Percentiles rank a stretch among this genome's conserved stretches.
Evolutionary conservation across 2,329 filamentous ascomycete species (phyloP).

Genomic region (Arthrobotrys sphaeroides): DNA sequence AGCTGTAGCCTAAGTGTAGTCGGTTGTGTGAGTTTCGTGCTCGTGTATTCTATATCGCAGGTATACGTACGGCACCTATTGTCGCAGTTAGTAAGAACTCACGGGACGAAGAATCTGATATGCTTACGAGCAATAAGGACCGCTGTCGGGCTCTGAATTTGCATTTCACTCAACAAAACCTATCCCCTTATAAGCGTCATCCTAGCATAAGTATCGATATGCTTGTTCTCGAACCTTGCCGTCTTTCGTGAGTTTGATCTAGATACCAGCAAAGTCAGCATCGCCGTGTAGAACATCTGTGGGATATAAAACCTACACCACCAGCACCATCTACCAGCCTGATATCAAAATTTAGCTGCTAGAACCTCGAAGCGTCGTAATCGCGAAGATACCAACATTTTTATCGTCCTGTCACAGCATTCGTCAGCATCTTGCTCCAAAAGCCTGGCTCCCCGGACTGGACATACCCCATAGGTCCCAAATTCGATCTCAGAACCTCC

Average conservation of each 20-base stretch:
- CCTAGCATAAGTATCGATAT: conserved; percentile 63
- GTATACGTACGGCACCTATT: conserved; percentile 53
- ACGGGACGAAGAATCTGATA: background rate
- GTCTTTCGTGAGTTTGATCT: conserved; percentile 99
- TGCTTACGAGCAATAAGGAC: conserved; percentile 74
- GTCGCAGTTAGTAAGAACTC: background rate
- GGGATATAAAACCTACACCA: conserved; percentile 66
- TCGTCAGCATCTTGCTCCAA: conserved; percentile 14
- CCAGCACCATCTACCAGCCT: conserved; percentile 77
- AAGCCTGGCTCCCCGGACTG: background rate
- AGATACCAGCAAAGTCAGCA: conserved; percentile 57
- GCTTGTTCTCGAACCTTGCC: conserved; percentile 78
- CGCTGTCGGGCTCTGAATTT: conserved; percentile 98
- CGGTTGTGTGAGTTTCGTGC: conserved; percentile 61
- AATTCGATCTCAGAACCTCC: conserved; percentile 94
- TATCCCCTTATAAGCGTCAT: conserved; percentile 38
- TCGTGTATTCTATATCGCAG: conserved; percentile 3
- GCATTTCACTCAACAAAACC: conserved; percentile 73
- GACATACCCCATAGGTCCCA: conserved; percentile 78
- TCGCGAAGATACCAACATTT: conserved; percentile 55
- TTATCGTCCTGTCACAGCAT: conserved; percentile 54
- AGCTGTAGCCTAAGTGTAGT: conserved; percentile 76
- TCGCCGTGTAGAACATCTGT: conserved; percentile 48
- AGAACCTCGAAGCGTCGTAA: background rate
- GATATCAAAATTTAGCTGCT: conserved; percentile 24